phyloP scores from a whole-genome alignment of 805 yeast species.

The Kuraishia piskuri region DNA sequence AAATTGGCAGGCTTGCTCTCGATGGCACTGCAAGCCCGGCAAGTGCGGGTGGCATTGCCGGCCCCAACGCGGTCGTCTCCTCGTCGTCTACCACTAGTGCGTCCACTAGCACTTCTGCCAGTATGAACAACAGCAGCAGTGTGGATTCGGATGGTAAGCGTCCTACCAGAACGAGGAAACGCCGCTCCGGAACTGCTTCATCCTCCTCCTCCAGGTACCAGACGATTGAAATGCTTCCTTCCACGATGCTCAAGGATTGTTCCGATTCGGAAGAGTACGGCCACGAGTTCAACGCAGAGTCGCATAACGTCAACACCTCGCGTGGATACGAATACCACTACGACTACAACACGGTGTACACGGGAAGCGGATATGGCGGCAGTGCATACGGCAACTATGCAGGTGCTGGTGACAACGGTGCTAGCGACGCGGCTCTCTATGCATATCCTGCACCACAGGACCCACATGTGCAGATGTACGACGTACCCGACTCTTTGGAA shows the following conservation, averaged over 20 bases:
- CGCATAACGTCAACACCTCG: constrained; percentile 64
- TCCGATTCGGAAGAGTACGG: constrained; percentile 52
- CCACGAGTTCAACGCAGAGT: constrained; percentile 38
- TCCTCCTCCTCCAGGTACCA: constrained; percentile 5
- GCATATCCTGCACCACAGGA: constrained; percentile 4
- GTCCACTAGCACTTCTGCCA: not conserved
- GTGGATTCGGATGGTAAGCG: not conserved
- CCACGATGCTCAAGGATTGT: constrained; percentile 78
- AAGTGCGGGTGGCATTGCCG: not conserved
- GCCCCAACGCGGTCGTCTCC: not conserved
- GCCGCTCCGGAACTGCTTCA: not conserved
- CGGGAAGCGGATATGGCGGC: constrained; percentile 9
- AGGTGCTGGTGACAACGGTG: not conserved
- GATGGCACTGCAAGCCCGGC: not conserved
- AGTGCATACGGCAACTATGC: not conserved
- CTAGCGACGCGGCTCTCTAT: constrained; percentile 22
- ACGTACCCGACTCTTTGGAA: constrained; percentile 36
- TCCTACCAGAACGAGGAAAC: not conserved
- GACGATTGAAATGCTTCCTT: constrained; percentile 73
- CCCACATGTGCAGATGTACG: constrained; percentile 28
- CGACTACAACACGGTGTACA: constrained; percentile 73
- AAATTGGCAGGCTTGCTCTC: not conserved
- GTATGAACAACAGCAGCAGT: not conserved
- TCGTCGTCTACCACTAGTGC: not conserved
- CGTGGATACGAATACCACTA: constrained; percentile 74